These are phyloP conservation scores for Magnaporthiopsis incrustans DNA, from an alignment of 2,329 filamentous ascomycete species.

Conservation along the genomic window DNA sequence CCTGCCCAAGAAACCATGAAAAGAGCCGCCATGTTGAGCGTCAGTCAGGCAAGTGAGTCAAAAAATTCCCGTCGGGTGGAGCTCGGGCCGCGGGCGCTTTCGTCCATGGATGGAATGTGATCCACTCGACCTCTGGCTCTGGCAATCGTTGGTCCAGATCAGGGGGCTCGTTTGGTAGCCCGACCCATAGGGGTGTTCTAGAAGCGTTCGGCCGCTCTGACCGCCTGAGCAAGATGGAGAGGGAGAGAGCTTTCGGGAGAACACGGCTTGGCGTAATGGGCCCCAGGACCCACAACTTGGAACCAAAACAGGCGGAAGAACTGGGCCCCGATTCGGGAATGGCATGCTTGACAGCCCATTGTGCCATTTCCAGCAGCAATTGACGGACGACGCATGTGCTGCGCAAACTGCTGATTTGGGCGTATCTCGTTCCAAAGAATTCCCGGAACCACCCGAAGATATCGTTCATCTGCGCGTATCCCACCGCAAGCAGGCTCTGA, in stretches of 20 bases:
- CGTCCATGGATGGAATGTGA: neutral
- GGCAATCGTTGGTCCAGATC: neutral
- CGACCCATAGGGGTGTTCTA: neutral
- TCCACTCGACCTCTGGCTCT: neutral
- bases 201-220: neutral
- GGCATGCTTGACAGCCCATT: neutral
- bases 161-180: neutral
- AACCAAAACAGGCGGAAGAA: neutral
- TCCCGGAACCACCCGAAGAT: neutral
- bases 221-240: neutral
- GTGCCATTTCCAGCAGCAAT: neutral
- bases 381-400: neutral
- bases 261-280: neutral
- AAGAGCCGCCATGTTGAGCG: neutral
- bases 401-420: too few species aligned
- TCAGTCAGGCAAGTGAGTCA: neutral
- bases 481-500: too few species aligned
- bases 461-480: neutral
- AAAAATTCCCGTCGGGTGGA: neutral
- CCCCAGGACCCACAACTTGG: neutral
- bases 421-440: neutral
- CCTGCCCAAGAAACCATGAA: too few species aligned
- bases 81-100: neutral
- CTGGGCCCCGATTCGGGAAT: neutral
- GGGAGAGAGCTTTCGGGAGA: neutral